Evolutionary conservation across 495 filamentous ascomycete genomes (phyloP), one percentile per base, ranked within the genome.

Genomic region (Apodospora peruviana): DNA sequence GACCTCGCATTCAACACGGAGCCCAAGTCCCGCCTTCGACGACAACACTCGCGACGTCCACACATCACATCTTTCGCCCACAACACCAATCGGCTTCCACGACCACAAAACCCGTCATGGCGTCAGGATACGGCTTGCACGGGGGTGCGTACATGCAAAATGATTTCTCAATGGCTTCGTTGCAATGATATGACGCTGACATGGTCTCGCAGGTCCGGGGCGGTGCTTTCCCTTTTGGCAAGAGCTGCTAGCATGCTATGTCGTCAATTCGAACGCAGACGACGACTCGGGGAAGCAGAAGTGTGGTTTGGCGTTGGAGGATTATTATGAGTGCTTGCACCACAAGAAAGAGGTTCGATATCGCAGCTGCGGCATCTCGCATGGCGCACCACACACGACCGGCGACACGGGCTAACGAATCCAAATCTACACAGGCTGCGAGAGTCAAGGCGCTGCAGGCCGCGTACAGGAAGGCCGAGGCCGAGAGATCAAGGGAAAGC

Each of bases 161-260:
- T 11, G n/a, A n/a, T n/a, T 2, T n/a, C 18, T 39, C 58, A 57
- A 45, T 52, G 39, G 34, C 39, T 44, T 36, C 40, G 40, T 22
- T 45, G 39, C 37, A 35, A 32, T 42, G 46, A 27, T 23, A 39
- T 47, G 43, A 21, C 5, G 18, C 40, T 50, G 38, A 45, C 40
- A 45, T 25, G 19, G 12, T 38, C 25, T 25, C 36, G 19, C 51
- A 95, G 91, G 89, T 60, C 85, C 82, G 51, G 83, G 81, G 59
- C 84, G 95, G 73, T 99, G 93, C 83, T 97, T 94, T 71, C 87
- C 88, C 65, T 99, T 96, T 81, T 99, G 94, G 94, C 93, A 94
- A 72, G 88, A 94, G 61, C 73, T 90, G 46, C 82, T 94, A 53
- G 85, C 85, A 57, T 94, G 88, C 79, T 94, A 94, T 64, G 87